These are phyloP conservation scores for Microdochium bolleyi DNA, from an alignment of 2,329 filamentous ascomycete species.

Conservation along the genomic window DNA sequence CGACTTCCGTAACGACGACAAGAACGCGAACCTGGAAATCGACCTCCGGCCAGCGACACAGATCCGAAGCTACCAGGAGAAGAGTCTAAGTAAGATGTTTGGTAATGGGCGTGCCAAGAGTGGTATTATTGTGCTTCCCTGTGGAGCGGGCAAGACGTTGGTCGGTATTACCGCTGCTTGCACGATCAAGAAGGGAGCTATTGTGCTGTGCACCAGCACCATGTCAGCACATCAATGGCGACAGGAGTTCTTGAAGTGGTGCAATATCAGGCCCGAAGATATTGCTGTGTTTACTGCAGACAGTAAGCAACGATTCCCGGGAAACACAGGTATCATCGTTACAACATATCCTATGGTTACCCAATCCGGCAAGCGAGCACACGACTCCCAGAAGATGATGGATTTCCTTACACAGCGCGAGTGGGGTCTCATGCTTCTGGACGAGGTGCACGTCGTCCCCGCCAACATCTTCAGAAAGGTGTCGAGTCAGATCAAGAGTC, in stretches of 20 bases:
- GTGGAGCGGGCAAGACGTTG: constrained; percentile 92
- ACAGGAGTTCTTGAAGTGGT: constrained; percentile 96
- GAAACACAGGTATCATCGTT: constrained; percentile 92
- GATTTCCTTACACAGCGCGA: constrained; percentile 81
- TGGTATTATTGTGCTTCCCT: constrained; percentile 93
- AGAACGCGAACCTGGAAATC: constrained; percentile 87
- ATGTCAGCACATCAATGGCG: constrained; percentile 99
- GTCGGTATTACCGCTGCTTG: constrained; percentile 98
- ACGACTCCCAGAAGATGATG: constrained; percentile 97
- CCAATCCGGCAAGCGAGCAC: constrained; percentile 74
- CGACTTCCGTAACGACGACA: constrained; percentile 86
- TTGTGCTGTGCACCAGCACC: constrained; percentile 91
- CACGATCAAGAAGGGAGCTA: constrained; percentile 93
- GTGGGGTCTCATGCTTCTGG: constrained; percentile 95
- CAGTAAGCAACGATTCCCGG: constrained; percentile 74
- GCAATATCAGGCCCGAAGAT: constrained; percentile 86
- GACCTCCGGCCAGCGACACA: constrained; percentile 83
- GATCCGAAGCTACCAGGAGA: constrained; percentile 92
- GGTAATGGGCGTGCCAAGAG: constrained; percentile 95
- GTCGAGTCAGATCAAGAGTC: constrained; percentile 85
- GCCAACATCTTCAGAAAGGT: constrained; percentile 95
- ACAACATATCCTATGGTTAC: constrained; percentile 99
- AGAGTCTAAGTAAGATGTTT: constrained; percentile 98
- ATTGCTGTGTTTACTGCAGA: constrained; percentile 94
- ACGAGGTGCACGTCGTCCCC: constrained; percentile 96